Percentiles rank a stretch among this genome's conserved stretches.
These are phyloP conservation scores for Sporisorium reilianum DNA, from an alignment of 1,284 basidiomycete genomes.

Conservation along the genomic window DNA sequence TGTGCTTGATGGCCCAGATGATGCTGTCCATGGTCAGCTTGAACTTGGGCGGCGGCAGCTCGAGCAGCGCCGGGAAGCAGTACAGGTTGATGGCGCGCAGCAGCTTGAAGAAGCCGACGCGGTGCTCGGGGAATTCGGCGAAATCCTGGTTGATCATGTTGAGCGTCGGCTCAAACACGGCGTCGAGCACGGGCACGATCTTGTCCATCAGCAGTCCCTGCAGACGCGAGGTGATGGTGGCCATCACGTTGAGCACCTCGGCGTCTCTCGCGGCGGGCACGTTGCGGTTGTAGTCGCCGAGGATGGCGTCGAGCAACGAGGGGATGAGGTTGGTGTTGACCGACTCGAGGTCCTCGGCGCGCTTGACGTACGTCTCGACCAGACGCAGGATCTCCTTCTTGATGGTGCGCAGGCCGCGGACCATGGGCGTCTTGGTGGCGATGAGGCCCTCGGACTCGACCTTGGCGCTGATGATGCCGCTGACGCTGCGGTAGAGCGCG, in stretches of 20 bases:
- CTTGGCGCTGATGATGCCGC: slow-evolving; percentile 95
- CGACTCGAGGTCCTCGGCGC: slow-evolving; percentile 93
- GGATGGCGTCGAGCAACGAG: slow-evolving; percentile 92
- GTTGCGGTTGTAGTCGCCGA: slow-evolving; percentile 96
- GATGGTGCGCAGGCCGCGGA: slow-evolving; percentile 92
- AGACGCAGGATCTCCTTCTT: slow-evolving; percentile 97
- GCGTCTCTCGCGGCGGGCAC: slow-evolving; percentile 94
- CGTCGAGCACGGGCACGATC: slow-evolving; percentile 95
- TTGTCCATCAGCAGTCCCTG: slow-evolving; percentile 80
- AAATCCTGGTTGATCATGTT: slow-evolving; percentile 99
- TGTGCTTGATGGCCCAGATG: slow-evolving; percentile 99
- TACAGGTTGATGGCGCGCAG: slow-evolving; percentile 91
- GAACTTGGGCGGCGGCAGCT: slow-evolving; percentile 90
- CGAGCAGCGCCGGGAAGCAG: slow-evolving; percentile 95
- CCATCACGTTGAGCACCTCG: slow-evolving; percentile 97
- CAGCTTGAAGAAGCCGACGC: slow-evolving; percentile 96
- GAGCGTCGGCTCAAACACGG: slow-evolving; percentile 96
- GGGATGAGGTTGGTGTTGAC: slow-evolving; percentile 94
- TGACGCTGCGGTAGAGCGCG: slow-evolving; percentile 96
- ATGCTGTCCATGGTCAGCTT: slow-evolving; percentile 98
- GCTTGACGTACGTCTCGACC: slow-evolving; percentile 97
- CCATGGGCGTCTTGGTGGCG: slow-evolving; percentile 97
- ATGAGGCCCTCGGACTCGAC: slow-evolving; percentile 83
- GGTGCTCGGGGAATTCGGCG: slow-evolving; percentile 96
- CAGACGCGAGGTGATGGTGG: slow-evolving; percentile 81